Conservation (phyloP, 108 stramenopile species). For the Conticribra weissflogii region DNA sequence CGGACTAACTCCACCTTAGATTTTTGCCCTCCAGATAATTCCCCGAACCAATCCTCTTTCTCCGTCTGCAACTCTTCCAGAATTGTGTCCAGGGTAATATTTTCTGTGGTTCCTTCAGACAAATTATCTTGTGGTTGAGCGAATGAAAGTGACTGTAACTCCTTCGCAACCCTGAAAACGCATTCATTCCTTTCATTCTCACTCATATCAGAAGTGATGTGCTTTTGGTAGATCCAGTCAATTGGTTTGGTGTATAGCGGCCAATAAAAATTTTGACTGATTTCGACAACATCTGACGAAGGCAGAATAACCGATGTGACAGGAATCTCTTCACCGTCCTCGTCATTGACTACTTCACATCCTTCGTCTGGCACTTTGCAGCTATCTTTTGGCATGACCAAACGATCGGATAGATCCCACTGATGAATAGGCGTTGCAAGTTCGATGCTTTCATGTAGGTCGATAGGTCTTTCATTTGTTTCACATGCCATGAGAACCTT, state of each 20-base stretch:
- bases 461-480: constrained; percentile 74
- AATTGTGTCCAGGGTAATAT: constrained; percentile 50
- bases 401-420: constrained; percentile 52
- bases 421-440: constrained; percentile 62
- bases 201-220: constrained; percentile 44
- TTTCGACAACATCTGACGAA: constrained; percentile 83
- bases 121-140: constrained; percentile 47
- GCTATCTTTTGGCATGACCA: constrained; percentile 48
- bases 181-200: constrained; percentile 40
- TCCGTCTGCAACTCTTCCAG: constrained; percentile 67
- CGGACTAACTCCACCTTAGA: constrained; percentile 87
- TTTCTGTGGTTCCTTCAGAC: no score
- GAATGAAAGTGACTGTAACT: constrained; percentile 74
- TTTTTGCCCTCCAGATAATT: constrained; percentile 87
- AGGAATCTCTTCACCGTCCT: constrained; percentile 38
- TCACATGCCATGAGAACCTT: constrained; percentile 78
- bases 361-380: constrained; percentile 48
- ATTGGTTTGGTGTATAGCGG: constrained; percentile 82
- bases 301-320: constrained; percentile 80
- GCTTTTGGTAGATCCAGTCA: constrained; percentile 84
- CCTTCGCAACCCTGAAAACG: constrained; percentile 55
- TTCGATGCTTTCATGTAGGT: constrained; percentile 73
- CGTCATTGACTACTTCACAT: constrained; percentile 48
- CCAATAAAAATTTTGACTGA: constrained; percentile 88
- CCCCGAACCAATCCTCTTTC: constrained; percentile 90